A percentile compares a stretch with the other conserved stretches of the same genome.
Evolutionary conservation across 495 filamentous ascomycete species (phyloP).

Genomic region (Thozetella sp.): DNA sequence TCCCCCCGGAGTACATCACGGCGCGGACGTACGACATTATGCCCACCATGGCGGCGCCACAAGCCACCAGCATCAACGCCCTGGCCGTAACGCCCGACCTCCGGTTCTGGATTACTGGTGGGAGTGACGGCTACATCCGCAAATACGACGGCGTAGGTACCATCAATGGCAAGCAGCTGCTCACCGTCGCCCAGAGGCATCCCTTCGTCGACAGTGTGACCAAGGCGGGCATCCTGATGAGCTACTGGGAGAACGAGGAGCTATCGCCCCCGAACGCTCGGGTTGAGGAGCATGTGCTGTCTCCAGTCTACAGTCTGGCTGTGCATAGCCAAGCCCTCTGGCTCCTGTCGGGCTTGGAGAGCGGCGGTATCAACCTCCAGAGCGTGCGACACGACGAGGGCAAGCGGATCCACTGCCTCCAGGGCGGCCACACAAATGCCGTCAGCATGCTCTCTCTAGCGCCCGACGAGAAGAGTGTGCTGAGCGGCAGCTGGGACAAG

Average conservation of each 20-base stretch:
- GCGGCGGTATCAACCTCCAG: slow-evolving; percentile 89
- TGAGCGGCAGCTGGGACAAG: slow-evolving; percentile 98
- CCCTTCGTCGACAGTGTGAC: slow-evolving; percentile 97
- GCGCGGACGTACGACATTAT: slow-evolving; percentile 94
- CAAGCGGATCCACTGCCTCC: slow-evolving; percentile 77
- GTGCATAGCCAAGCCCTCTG: slow-evolving; percentile 88
- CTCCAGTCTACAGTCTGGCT: slow-evolving; percentile 92
- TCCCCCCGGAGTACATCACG: slow-evolving; percentile 78
- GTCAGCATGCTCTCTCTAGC: slow-evolving; percentile 86
- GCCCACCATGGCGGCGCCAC: slow-evolving; percentile 94
- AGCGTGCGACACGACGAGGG: slow-evolving; percentile 96
- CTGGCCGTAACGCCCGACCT: slow-evolving; percentile 92
- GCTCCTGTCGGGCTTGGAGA: slow-evolving; percentile 88
- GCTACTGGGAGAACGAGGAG: slow-evolving; percentile 92
- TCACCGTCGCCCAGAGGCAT: slow-evolving; percentile 95
- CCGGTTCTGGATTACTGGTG: slow-evolving; percentile 92
- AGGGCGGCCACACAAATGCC: slow-evolving; percentile 79
- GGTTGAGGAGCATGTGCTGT: slow-evolving; percentile 60
- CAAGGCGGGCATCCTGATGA: slow-evolving; percentile 89
- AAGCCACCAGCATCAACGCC: slow-evolving; percentile 94
- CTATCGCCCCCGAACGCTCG: slow-evolving; percentile 39
- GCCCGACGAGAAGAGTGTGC: slow-evolving; percentile 80
- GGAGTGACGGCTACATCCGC: slow-evolving; percentile 90
- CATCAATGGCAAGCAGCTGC: slow-evolving; percentile 88
- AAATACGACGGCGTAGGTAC: slow-evolving; percentile 96